Percentiles rank a stretch among this genome's conserved stretches.
Conservation (phyloP, 2,329 filamentous ascomycete genomes). For the Sclerotinia subarctica region DNA sequence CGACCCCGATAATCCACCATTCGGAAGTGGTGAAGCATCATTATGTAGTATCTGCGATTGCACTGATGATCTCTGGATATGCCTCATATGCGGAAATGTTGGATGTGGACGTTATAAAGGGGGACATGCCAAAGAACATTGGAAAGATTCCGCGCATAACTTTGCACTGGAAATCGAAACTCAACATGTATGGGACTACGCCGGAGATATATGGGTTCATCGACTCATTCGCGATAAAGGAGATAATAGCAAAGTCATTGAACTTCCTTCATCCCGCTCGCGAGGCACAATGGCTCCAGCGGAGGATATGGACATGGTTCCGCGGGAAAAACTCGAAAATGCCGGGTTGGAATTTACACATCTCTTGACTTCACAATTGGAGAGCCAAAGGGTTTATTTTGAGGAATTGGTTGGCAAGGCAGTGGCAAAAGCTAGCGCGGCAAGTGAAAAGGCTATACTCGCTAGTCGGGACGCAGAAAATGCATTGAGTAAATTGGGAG, state of each 20-base stretch:
- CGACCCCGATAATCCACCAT: slow-evolving; percentile 54
- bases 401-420: slow-evolving; percentile 88
- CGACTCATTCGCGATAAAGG: slow-evolving; percentile 91
- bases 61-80: slow-evolving; percentile 86
- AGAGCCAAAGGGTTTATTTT: slow-evolving; percentile 89
- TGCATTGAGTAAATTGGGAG: slow-evolving; percentile 49
- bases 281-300: slow-evolving; percentile 11
- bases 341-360: slow-evolving; percentile 95
- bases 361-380: slow-evolving; percentile 85
- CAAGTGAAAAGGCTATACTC: slow-evolving; percentile 62
- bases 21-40: slow-evolving; percentile 61
- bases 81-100: slow-evolving; percentile 86
- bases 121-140: slow-evolving; percentile 90
- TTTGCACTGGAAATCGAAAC: slow-evolving; percentile 92
- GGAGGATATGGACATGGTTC: slow-evolving; percentile 63
- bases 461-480: slow-evolving; percentile 52
- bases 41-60: slow-evolving; percentile 79
- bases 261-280: slow-evolving; percentile 60
- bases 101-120: slow-evolving; percentile 94
- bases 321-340: slow-evolving; percentile 64
- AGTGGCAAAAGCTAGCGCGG: slow-evolving; percentile 81
- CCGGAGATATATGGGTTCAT: slow-evolving; percentile 92
- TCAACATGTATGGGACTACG: slow-evolving; percentile 98
- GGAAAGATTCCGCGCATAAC: slow-evolving; percentile 82
- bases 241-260: slow-evolving; percentile 79